phyloP scores from a whole-genome alignment of 2,329 filamentous ascomycete genomes.

The Colletotrichum sp. region DNA sequence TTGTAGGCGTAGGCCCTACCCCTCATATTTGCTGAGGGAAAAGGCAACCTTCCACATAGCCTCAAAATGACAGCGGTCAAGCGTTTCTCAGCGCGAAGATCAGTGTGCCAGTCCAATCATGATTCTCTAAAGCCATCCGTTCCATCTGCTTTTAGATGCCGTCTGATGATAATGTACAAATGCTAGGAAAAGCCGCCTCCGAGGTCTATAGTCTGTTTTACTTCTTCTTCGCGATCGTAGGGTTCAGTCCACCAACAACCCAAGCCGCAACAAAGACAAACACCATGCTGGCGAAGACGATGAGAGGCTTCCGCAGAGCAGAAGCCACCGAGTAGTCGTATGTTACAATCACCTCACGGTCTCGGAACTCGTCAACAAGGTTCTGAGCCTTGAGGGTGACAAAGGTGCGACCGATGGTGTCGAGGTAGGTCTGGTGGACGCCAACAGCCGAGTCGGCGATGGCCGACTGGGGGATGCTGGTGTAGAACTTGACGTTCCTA shows the following conservation, averaged over 20 bases:
- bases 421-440: constrained; percentile 88
- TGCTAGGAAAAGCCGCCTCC: constrained; percentile 13
- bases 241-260: constrained; percentile 78
- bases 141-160: constrained; percentile 20
- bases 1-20: background rate
- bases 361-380: constrained; percentile 87
- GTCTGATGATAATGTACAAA: constrained; percentile 26
- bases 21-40: background rate
- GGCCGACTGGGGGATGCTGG: constrained; percentile 69
- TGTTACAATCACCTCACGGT: constrained; percentile 81
- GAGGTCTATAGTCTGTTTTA: constrained; percentile 12
- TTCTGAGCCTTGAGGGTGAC: constrained; percentile 83
- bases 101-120: constrained; percentile 15
- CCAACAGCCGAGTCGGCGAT: constrained; percentile 64
- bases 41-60: background rate
- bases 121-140: constrained; percentile 21
- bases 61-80: background rate
- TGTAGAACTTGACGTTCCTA: constrained; percentile 81
- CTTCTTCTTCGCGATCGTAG: constrained; percentile 69
- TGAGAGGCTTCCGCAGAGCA: constrained; percentile 83
- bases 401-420: constrained; percentile 86
- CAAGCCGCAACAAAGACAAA: constrained; percentile 78
- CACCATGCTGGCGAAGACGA: constrained; percentile 77
- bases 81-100: background rate
- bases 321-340: constrained; percentile 84